Conservation (phyloP, 257 asterid genomes). For the Echites panduratus region DNA sequence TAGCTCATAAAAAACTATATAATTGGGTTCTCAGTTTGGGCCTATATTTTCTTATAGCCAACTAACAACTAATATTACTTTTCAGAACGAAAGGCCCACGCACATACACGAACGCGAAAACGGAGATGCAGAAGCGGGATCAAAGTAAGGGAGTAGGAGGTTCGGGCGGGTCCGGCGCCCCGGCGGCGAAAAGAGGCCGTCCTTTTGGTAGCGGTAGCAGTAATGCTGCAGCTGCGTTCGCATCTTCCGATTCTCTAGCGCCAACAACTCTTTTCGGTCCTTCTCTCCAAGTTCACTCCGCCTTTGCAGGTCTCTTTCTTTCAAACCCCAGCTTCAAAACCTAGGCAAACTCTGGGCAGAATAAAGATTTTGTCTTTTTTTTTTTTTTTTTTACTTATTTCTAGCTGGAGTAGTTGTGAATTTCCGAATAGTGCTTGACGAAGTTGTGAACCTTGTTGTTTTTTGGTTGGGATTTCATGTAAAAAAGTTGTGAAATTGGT, state of each 20-base stretch:
- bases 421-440: too few relatives aligned
- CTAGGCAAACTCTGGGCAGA: background rate
- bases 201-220: slow-evolving; percentile 68
- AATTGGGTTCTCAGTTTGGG: too few relatives aligned
- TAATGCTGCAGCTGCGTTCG: slow-evolving; percentile 36
- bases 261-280: slow-evolving; percentile 86
- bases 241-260: slow-evolving; percentile 55
- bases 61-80: too few relatives aligned
- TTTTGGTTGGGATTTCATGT: background rate
- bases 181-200: slow-evolving; percentile 88
- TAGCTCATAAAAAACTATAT: too few relatives aligned
- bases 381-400: background rate
- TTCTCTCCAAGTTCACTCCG: slow-evolving; percentile 82
- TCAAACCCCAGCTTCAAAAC: slow-evolving; percentile 22
- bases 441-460: slow-evolving; percentile 5
- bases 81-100: background rate
- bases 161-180: slow-evolving; percentile 60
- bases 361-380: background rate
- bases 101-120: background rate
- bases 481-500: background rate
- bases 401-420: background rate
- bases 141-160: slow-evolving; percentile 61
- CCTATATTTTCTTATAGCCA: too few relatives aligned
- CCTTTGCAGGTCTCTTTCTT: slow-evolving; percentile 72
- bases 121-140: slow-evolving; percentile 85